Evolutionary conservation across 164 flowering plant genomes (phyloP).

Genomic region (Aristolochia californica): DNA sequence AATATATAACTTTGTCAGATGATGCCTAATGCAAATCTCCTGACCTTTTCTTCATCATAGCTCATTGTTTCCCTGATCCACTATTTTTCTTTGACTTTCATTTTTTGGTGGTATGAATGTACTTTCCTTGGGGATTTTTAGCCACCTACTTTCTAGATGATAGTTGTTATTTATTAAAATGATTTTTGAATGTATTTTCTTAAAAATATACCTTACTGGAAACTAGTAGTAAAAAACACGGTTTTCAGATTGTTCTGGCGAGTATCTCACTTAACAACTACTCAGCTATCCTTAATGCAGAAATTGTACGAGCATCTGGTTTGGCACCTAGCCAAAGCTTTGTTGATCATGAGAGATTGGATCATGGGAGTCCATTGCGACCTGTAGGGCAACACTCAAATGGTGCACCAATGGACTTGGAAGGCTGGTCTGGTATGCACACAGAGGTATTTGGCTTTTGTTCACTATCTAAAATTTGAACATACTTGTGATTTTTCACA

Average conservation of each 20-base stretch:
- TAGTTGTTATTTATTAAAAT: too few species aligned
- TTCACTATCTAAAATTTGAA: not conserved
- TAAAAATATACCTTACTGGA: not conserved
- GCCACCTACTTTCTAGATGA: too few species aligned
- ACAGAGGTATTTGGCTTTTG: slow-evolving; percentile 34
- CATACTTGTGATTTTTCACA: not conserved
- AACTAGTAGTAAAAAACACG: not conserved
- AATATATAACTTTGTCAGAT: too few species aligned
- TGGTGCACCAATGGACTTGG: slow-evolving; percentile 58
- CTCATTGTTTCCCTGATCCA: too few species aligned
- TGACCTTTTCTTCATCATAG: too few species aligned
- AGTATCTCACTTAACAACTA: not conserved
- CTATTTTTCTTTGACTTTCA: too few species aligned
- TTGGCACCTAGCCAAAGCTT: slow-evolving; percentile 34
- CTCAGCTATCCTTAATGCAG: slow-evolving; percentile 24
- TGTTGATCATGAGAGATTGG: slow-evolving; percentile 52
- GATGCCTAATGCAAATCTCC: too few species aligned
- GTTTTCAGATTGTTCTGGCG: not conserved
- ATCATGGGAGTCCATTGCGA: slow-evolving; percentile 52
- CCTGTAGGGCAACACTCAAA: slow-evolving; percentile 38
- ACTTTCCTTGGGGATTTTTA: too few species aligned
- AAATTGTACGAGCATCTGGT: slow-evolving; percentile 53
- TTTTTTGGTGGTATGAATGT: too few species aligned
- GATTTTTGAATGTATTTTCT: too few species aligned
- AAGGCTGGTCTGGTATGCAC: slow-evolving; percentile 52